These are phyloP conservation scores for Backusella morwellensis DNA, from an alignment of 192 early-diverging fungal species.

Conservation along the genomic window DNA sequence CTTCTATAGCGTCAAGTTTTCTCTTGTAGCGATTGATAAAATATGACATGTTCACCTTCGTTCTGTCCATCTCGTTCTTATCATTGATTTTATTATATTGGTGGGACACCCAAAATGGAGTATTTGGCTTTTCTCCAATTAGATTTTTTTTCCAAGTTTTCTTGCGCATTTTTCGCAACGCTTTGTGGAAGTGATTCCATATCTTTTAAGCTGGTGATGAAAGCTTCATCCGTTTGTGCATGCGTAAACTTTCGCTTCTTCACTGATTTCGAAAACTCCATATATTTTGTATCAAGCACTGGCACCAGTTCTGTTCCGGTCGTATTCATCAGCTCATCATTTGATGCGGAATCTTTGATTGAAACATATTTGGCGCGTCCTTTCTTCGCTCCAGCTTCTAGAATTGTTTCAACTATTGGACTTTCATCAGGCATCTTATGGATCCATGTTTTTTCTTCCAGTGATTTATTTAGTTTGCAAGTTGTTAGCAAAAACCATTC, in stretches of 20 bases:
- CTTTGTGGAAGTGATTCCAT: background rate
- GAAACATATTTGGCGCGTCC: background rate
- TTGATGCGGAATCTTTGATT: background rate
- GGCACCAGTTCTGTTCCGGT: background rate
- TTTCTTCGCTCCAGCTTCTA: background rate
- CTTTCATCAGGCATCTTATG: background rate
- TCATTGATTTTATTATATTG: background rate
- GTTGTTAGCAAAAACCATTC: background rate
- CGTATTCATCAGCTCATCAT: background rate
- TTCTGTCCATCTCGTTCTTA: background rate
- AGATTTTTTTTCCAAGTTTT: background rate
- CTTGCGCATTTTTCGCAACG: background rate
- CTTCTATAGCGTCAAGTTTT: background rate
- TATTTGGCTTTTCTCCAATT: background rate
- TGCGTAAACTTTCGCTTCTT: too few species aligned
- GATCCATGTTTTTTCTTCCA: background rate
- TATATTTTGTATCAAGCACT: background rate
- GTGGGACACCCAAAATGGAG: background rate
- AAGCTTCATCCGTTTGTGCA: background rate
- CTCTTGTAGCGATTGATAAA: too few species aligned
- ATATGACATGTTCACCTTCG: background rate
- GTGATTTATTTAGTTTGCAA: background rate
- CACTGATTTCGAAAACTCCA: too few species aligned
- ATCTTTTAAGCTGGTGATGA: background rate
- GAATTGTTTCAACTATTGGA: background rate